These are phyloP conservation scores for Termitomyces sp. DNA, from an alignment of 768 basidiomycete species.

Conservation along the genomic window DNA sequence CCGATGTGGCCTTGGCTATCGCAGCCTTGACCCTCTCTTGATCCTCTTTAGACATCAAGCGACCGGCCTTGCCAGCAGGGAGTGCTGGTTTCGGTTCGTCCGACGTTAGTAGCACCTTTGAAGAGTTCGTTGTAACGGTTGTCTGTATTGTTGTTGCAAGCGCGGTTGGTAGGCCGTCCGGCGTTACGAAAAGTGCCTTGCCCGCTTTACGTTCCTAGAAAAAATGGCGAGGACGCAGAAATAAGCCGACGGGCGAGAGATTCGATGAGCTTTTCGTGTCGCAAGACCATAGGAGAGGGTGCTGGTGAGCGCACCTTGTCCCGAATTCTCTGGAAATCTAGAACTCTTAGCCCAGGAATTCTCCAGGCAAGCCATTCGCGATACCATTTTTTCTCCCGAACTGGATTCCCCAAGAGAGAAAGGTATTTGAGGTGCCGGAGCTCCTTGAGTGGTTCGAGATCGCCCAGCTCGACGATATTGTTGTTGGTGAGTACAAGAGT, in stretches of 20 bases:
- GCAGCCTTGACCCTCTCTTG: slow-evolving; percentile 83
- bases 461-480: slow-evolving; percentile 73
- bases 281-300: slow-evolving; percentile 23
- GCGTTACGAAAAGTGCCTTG: slow-evolving; percentile 73
- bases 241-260: slow-evolving; percentile 1
- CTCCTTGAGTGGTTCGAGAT: slow-evolving; percentile 79
- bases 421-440: slow-evolving; percentile 70
- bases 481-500: slow-evolving; percentile 85
- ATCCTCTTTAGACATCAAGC: slow-evolving; percentile 89
- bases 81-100: slow-evolving; percentile 72
- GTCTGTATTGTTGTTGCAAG: slow-evolving; percentile 75
- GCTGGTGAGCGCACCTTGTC: slow-evolving; percentile 76
- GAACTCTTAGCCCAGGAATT: slow-evolving; percentile 81
- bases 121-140: slow-evolving; percentile 60
- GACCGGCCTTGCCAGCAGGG: slow-evolving; percentile 64
- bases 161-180: slow-evolving; percentile 70
- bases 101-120: slow-evolving; percentile 58
- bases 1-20: slow-evolving; percentile 84
- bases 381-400: slow-evolving; percentile 91
- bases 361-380: slow-evolving; percentile 94
- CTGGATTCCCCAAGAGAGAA: slow-evolving; percentile 76
- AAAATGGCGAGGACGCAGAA: slow-evolving; percentile 11
- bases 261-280: slow-evolving; percentile 19
- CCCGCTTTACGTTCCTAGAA: slow-evolving; percentile 75
- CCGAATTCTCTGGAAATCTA: slow-evolving; percentile 93